Evolutionary conservation across 805 yeast genomes (phyloP).

Genomic region (Torulaspora franciscae): DNA sequence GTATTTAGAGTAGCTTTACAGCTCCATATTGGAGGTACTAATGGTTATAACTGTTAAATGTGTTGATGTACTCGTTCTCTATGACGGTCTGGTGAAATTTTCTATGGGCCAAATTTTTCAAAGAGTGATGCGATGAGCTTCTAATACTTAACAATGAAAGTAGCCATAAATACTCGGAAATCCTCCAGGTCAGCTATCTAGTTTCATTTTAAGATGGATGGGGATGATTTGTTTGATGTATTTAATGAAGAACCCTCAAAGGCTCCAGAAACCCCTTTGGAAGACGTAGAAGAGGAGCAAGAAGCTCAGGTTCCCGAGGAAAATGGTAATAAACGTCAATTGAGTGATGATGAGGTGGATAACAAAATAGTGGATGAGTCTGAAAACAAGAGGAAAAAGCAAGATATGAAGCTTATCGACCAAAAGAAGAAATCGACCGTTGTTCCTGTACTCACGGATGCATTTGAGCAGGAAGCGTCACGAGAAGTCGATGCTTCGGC

Average conservation of each 20-base stretch:
- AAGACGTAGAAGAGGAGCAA: constrained; percentile 10
- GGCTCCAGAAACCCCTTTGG: constrained; percentile 16
- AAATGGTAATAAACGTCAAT: constrained; percentile 18
- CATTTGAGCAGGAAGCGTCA: constrained; percentile 82
- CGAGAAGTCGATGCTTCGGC: constrained; percentile 81
- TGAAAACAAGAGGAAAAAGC: constrained; percentile 29
- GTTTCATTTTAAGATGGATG: constrained; percentile 11
- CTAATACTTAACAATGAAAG: not conserved
- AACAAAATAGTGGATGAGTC: constrained; percentile 9
- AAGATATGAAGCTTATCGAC: constrained; percentile 31
- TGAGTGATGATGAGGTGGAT: constrained; percentile 14
- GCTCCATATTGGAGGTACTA: not conserved
- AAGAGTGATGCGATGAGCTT: constrained; percentile 15
- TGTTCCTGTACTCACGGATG: constrained; percentile 76
- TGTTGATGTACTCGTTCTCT: constrained; percentile 1
- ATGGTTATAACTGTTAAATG: not conserved
- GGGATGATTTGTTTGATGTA: constrained; percentile 33
- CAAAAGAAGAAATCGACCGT: constrained; percentile 44
- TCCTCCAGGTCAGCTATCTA: not conserved
- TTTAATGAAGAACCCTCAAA: constrained; percentile 31
- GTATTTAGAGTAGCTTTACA: not conserved
- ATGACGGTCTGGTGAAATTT: constrained; percentile 3
- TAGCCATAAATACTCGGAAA: not conserved
- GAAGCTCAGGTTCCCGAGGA: constrained; percentile 1
- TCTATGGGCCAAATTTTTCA: constrained; percentile 3